A percentile compares a stretch with the other conserved stretches of the same genome.
Conservation (phyloP, 1,284 basidiomycete species). For the Gymnopus androsaceus region DNA sequence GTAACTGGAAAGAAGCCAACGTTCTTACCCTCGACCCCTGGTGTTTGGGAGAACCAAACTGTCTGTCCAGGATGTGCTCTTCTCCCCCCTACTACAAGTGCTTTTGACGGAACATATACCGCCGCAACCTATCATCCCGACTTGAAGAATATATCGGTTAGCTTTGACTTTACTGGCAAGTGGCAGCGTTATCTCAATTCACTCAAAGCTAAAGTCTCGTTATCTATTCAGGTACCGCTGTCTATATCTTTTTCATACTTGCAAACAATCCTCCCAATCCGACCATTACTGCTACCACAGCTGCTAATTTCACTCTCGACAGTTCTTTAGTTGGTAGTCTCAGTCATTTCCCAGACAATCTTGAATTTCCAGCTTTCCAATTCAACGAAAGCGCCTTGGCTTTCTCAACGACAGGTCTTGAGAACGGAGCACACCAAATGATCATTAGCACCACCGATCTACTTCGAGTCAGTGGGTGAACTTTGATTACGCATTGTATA, state of each 20-base stretch:
- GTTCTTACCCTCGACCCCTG: constrained; percentile 2
- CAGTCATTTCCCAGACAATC: constrained; percentile 20
- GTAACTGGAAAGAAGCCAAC: constrained; percentile 2
- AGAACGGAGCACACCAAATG: constrained; percentile 28
- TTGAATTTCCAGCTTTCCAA: constrained; percentile 16
- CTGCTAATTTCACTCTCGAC: constrained; percentile 30
- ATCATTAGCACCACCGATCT: constrained; percentile 23
- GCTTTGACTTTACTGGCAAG: constrained; percentile 13
- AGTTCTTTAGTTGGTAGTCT: constrained; percentile 20
- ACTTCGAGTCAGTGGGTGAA: constrained; percentile 30
- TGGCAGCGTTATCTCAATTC: neutral
- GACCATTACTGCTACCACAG: constrained; percentile 24
- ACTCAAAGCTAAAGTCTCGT: neutral
- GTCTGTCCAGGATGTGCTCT: constrained; percentile 10
- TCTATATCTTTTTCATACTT: constrained; percentile 16
- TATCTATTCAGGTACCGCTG: constrained; percentile 13
- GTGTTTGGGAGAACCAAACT: constrained; percentile 11
- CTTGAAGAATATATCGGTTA: constrained; percentile 8
- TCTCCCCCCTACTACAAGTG: constrained; percentile 1
- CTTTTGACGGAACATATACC: constrained; percentile 13
- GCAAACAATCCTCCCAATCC: constrained; percentile 13
- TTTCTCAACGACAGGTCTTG: constrained; percentile 23
- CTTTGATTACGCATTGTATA: constrained; percentile 42
- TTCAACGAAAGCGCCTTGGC: constrained; percentile 29
- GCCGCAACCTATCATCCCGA: constrained; percentile 12